Evolutionary conservation across 768 basidiomycete species (phyloP), one percentile per base, ranked within the genome.

Genomic region (Chlorophyllum brunneum): DNA sequence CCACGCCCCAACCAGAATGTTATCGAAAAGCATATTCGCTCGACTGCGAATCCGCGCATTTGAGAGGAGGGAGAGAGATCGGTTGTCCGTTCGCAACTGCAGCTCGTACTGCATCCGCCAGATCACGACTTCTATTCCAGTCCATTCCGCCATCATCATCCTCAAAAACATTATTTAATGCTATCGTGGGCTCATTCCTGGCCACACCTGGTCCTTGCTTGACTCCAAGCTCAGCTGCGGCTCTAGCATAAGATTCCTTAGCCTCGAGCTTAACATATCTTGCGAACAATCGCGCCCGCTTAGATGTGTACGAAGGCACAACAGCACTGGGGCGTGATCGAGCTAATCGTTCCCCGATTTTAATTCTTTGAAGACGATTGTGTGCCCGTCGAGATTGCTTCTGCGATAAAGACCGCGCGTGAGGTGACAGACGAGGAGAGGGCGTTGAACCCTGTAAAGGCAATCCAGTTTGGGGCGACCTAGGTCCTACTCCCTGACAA

Each of bases 321-420:
- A 74, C 70, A 6, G 72, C 67, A 48, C 75, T 70, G 2, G 79
- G 80, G 23, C 73, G 70, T 9, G 75, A 76, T 11, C 58, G 60
- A 3, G 72, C 69, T 13, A 82, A 63, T 29, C 70, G 72, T 31
- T 76, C 72, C 0, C 72, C 72, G 34, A 67, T 68, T 4, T 61
- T 43, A 8, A 69, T 48, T 16, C 69, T 55, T 26, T 29, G 46
- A n/a, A 55, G 39, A 20, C 16, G 63, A 16, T 60, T 52, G 10
- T 53, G 49, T n/a, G 58, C 57, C 4, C 56, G 40, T 31, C 59
- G 53, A 34, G 55, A 56, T 2, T 54, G 55, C 41, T 59, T 24
- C 27, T 26, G 44, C 10, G 10, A 18, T 20, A 43, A 15, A 22
- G 13, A 2, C 42, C 23, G 40, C 13, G 44, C 39, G 31, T 15